phyloP scores from a whole-genome alignment of 2,329 filamentous ascomycete genomes.

The Paecilomyces variotii region DNA sequence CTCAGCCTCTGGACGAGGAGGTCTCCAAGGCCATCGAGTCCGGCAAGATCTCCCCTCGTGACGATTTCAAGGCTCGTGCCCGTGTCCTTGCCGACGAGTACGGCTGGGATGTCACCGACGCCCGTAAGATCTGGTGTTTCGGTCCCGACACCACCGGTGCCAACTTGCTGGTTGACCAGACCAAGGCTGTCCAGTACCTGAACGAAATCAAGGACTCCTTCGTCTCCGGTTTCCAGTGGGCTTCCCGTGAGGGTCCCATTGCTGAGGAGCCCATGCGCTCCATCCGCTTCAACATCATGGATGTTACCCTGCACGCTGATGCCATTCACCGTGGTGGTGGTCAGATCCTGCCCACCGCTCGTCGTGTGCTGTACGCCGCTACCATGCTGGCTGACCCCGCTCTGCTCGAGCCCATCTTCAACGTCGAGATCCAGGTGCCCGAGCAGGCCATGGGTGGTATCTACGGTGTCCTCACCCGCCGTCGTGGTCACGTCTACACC shows the following conservation, averaged over 20 bases:
- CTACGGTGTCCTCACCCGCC: slow-evolving; percentile 95
- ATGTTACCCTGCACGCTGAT: slow-evolving; percentile 99
- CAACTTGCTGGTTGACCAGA: slow-evolving; percentile 99
- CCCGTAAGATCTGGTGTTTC: slow-evolving; percentile 99
- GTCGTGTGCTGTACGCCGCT: slow-evolving; percentile 94
- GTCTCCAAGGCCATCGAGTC: slow-evolving; percentile 80
- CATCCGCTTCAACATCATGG: slow-evolving; percentile 96
- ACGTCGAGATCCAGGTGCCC: slow-evolving; percentile 98
- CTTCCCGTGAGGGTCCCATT: slow-evolving; percentile 91
- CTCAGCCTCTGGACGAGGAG: slow-evolving; percentile 85
- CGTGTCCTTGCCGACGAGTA: slow-evolving; percentile 92
- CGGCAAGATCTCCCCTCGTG: slow-evolving; percentile 88
- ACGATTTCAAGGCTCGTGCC: slow-evolving; percentile 98
- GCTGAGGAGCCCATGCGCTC: slow-evolving; percentile 98
- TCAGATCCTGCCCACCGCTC: slow-evolving; percentile 95
- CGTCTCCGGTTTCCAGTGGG: slow-evolving; percentile 99
- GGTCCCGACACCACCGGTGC: slow-evolving; percentile 95
- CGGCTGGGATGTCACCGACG: slow-evolving; percentile 99
- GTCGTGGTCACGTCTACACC: slow-evolving; percentile 97
- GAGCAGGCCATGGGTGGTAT: slow-evolving; percentile 99
- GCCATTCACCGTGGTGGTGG: slow-evolving; percentile 99
- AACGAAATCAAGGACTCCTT: slow-evolving; percentile 99
- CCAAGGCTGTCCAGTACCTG: slow-evolving; percentile 99
- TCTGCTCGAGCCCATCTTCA: slow-evolving; percentile 94
- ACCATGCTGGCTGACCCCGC: slow-evolving; percentile 83